Percentiles rank a stretch among this genome's conserved stretches.
Evolutionary conservation across 306 rosid species (phyloP).

Genomic region (Prosopis cineraria): DNA sequence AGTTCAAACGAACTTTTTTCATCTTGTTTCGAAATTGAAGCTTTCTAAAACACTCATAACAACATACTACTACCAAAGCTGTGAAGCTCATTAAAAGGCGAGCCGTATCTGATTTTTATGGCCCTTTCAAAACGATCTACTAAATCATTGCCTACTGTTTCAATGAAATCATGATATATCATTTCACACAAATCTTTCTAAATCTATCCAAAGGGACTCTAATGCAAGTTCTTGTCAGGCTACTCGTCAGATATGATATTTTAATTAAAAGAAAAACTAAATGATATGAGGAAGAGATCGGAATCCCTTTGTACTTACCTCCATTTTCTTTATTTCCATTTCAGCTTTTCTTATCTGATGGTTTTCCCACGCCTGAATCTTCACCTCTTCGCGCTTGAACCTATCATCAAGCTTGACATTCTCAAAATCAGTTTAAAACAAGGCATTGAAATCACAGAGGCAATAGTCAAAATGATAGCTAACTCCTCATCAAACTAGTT

Average conservation of each 20-base stretch:
- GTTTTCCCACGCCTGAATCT: conserved; percentile 96
- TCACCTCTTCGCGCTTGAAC: conserved; percentile 95
- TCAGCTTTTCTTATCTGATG: conserved; percentile 95
- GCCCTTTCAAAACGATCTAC: conserved; percentile 2
- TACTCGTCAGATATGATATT: neutral
- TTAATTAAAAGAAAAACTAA: neutral
- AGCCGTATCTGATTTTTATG: conserved; percentile 34
- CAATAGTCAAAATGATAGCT: too few species aligned
- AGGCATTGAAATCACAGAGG: too few species aligned
- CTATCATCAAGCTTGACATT: conserved; percentile 37
- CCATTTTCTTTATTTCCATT: conserved; percentile 90
- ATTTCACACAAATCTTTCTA: neutral
- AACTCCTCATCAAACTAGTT: too few species aligned
- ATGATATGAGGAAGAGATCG: neutral
- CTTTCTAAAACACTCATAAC: neutral
- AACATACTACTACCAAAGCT: neutral
- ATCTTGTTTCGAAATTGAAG: conserved; percentile 15
- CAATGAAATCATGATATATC: neutral
- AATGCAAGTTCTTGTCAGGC: too few species aligned
- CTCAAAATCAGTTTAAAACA: neutral
- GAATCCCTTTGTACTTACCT: conserved; percentile 53
- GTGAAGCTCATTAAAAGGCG: conserved; percentile 36
- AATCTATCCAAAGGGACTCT: too few species aligned
- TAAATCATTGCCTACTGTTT: conserved; percentile 24
- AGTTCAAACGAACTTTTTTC: conserved; percentile 34